These are phyloP conservation scores for Fraxinus greggii DNA, from an alignment of 305 asterid genomes.

Conservation along the genomic window DNA sequence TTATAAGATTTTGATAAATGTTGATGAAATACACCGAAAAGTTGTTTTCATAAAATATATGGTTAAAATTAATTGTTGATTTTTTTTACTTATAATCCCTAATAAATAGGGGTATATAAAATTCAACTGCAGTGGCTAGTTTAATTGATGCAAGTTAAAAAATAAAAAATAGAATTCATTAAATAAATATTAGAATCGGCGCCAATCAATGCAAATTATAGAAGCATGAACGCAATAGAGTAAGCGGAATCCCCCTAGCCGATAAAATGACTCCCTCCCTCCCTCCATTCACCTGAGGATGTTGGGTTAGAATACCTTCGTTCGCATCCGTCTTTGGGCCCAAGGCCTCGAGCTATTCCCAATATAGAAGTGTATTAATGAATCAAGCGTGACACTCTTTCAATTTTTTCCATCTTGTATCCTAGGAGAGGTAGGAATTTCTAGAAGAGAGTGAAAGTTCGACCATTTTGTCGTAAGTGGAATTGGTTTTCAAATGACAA, in stretches of 20 bases:
- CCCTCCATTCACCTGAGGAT: no score
- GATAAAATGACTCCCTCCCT: no score
- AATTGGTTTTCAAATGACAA: not conserved
- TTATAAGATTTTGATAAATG: no score
- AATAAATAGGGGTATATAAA: no score
- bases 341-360: not conserved
- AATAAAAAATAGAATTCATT: not conserved
- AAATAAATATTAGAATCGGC: not conserved
- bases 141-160: not conserved
- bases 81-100: no score
- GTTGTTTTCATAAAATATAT: no score
- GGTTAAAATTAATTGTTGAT: not conserved
- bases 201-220: not conserved
- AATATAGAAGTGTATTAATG: not conserved
- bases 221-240: no score
- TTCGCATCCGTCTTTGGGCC: not conserved
- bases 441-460: not conserved
- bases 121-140: no score
- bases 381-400: not conserved
- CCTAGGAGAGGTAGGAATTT: not conserved
- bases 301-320: not conserved
- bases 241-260: no score
- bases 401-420: not conserved
- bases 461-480: not conserved
- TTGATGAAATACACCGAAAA: not conserved